Conservation (phyloP, 1,284 basidiomycete species). For the Psilocybe mexicana region DNA sequence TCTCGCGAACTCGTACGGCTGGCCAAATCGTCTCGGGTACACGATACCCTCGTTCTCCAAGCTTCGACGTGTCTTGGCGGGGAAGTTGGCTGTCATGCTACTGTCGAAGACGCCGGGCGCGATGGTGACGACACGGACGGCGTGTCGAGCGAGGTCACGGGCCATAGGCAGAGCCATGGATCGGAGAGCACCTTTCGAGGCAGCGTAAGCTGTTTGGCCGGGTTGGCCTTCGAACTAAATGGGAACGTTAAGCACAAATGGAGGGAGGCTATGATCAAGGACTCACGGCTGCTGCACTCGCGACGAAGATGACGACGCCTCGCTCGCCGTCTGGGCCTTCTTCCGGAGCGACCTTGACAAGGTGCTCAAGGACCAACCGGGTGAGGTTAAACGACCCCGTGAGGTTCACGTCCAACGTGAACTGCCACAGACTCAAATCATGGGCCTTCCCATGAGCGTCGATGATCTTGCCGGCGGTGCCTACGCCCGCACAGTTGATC, state of each 20-base stretch:
- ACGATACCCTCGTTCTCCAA: constrained; percentile 40
- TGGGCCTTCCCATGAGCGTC: constrained; percentile 45
- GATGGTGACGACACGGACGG: constrained; percentile 53
- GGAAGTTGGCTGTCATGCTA: constrained; percentile 45
- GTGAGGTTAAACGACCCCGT: constrained; percentile 58
- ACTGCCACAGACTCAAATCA: constrained; percentile 51
- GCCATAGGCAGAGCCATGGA: constrained; percentile 59
- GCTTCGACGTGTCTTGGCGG: constrained; percentile 37
- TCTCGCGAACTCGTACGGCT: constrained; percentile 50
- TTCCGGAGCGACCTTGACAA: constrained; percentile 47
- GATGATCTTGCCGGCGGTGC: constrained; percentile 45
- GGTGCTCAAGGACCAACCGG: constrained; percentile 49
- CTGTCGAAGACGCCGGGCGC: constrained; percentile 53
- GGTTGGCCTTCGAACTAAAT: constrained; percentile 42
- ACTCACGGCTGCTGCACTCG: constrained; percentile 57
- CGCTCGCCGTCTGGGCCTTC: constrained; percentile 49
- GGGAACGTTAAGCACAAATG: background rate
- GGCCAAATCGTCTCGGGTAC: constrained; percentile 48
- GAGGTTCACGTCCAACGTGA: constrained; percentile 50
- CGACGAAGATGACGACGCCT: constrained; percentile 53
- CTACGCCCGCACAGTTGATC: constrained; percentile 56
- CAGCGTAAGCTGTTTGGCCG: constrained; percentile 53
- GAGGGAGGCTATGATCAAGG: too few species aligned
- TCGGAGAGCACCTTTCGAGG: constrained; percentile 52
- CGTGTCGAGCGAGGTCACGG: constrained; percentile 51